Percentiles rank a stretch among this genome's conserved stretches.
Conservation (phyloP, 306 rosid genomes). For the Prunus mira region DNA sequence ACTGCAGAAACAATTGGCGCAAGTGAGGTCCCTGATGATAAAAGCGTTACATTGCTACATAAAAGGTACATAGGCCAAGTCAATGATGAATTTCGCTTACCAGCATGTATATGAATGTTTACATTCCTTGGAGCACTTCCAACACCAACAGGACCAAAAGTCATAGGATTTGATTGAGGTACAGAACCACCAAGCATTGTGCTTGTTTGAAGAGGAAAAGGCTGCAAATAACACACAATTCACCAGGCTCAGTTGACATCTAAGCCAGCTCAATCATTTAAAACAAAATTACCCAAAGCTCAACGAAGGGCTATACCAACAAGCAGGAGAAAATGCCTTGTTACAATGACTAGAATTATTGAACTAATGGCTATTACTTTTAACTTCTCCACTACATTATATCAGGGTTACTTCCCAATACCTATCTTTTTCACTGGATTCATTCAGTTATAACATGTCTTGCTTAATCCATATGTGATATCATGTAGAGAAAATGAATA, state of each 20-base stretch:
- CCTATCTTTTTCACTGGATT: neutral
- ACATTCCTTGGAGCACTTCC: slow-evolving; percentile 87
- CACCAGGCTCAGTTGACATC: neutral
- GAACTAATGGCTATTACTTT: neutral
- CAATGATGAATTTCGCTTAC: slow-evolving; percentile 32
- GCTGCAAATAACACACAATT: slow-evolving; percentile 54
- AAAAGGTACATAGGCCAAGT: slow-evolving; percentile 15
- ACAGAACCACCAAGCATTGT: slow-evolving; percentile 67
- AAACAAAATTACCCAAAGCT: neutral
- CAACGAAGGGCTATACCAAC: neutral
- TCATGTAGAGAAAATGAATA: neutral
- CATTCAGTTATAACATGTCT: neutral
- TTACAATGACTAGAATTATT: neutral
- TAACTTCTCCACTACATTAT: neutral
- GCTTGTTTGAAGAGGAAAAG: slow-evolving; percentile 81
- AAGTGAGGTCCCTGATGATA: slow-evolving; percentile 45
- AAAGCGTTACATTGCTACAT: slow-evolving; percentile 21
- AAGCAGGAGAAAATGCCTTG: neutral
- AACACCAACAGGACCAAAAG: slow-evolving; percentile 70
- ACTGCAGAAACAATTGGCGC: slow-evolving; percentile 60
- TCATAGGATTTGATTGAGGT: slow-evolving; percentile 59
- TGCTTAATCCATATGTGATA: neutral
- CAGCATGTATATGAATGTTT: slow-evolving; percentile 96
- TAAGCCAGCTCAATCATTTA: neutral
- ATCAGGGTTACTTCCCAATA: neutral